phyloP scores from a whole-genome alignment of 306 rosid genomes.

The Quercus agrifolia region DNA sequence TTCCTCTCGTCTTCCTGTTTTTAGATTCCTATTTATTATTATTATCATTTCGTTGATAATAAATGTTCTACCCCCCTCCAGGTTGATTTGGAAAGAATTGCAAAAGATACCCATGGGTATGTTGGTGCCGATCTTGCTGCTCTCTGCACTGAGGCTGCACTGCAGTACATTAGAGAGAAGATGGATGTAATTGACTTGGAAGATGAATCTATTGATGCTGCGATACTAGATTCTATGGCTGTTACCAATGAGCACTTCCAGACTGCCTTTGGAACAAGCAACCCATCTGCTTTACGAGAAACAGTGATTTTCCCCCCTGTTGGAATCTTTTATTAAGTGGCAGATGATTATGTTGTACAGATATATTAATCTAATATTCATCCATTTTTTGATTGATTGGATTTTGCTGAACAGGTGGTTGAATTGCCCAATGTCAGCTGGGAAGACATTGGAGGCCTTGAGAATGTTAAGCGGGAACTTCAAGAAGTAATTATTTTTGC shows the following conservation, averaged over 20 bases:
- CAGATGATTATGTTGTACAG: not conserved
- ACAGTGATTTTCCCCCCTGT: conserved; percentile 32
- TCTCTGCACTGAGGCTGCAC: conserved; percentile 63
- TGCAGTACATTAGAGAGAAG: conserved; percentile 67
- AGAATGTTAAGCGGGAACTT: conserved; percentile 51
- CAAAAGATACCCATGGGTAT: conserved; percentile 63
- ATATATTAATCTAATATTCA: not conserved
- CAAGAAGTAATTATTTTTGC: conserved; percentile 36
- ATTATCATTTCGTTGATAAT: no score
- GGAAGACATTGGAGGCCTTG: conserved; percentile 56
- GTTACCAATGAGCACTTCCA: conserved; percentile 63
- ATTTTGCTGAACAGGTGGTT: conserved; percentile 35
- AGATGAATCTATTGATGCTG: conserved; percentile 61
- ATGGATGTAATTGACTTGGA: conserved; percentile 66
- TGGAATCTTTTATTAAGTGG: not conserved
- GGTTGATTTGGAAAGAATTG: conserved; percentile 64
- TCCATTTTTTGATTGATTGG: not conserved
- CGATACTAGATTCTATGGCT: conserved; percentile 59
- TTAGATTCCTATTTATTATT: no score
- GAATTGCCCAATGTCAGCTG: conserved; percentile 56
- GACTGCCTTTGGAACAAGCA: conserved; percentile 64
- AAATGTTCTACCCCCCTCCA: not conserved
- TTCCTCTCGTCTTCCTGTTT: no score
- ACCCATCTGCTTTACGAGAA: conserved; percentile 62
- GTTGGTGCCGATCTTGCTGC: conserved; percentile 73